Base-by-base conservation (phyloP, 345 rosid genomes). In the Eucalyptus paniculata region DNA sequence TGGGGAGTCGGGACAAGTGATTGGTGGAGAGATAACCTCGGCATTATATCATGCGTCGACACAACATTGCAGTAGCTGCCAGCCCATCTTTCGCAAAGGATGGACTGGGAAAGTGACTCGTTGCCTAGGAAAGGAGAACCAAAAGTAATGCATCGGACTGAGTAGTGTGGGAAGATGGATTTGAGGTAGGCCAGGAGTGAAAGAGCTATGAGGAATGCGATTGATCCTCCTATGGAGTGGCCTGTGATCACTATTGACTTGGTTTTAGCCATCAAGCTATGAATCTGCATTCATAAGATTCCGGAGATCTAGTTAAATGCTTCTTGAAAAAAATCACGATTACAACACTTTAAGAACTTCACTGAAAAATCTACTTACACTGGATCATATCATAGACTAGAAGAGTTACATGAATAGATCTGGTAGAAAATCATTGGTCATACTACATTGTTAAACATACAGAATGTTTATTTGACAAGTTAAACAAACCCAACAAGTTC, bases 61-160 rank as follows among this genome's bases (percentile, higher is more conserved):
- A 94, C 94, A 1, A 97, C 94, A 88, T 96, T 96, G 90, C 96
- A 96, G 62, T 96, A 97, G 92, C 90, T 95, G 34, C 96, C 98
- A 9, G 91, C 92, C 94, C 98, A 94, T 92, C 95, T 92, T 88
- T 95, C 92, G 9, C 94, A 90, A 15, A 93, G 94, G 86, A 97
- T 90, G 47, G 94, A 92, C 9, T 90, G 92, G 37, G 95, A 94
- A 72, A 97, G 96, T 37, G 97, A 88, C 26, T 88, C 93, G 45
- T 97, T 96, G 77, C 97, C 98, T 0, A 97, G 96, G 88, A 97
- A 86, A 15, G 99, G 98, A 60, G 99, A 96, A 88, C 99, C 99
- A 5, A 94, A 97, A 28, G 94, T 93, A 93, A 96, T 92, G 93
- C 98, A 97, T 17, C 97, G 90, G 51, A 97, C 90, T 12, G 90